Evolutionary conservation across 495 filamentous ascomycete genomes (phyloP), one percentile per base, ranked within the genome.

Genomic region (Penicillium lividum): DNA sequence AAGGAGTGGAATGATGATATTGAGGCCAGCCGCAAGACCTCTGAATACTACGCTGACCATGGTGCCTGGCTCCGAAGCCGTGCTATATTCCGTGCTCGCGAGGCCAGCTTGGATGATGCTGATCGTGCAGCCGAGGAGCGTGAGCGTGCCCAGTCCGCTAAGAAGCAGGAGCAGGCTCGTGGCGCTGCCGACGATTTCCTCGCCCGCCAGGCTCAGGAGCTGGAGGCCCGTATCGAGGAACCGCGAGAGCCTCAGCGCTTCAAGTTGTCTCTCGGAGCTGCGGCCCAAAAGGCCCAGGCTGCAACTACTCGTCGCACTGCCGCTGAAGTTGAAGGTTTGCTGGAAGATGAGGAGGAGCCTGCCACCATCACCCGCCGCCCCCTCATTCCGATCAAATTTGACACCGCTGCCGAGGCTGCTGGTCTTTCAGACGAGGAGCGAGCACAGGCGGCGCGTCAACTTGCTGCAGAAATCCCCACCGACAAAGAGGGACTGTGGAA

Each of bases 181-280:
- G 92, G 88, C 34, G 86, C 93, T 86, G 94, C 94, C 11, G 94
- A 98, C 68, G 88, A 88, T 52, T 97, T 97, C 86, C 84, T 98
- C 27, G 91, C 91, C 53, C 85, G 87, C 48, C 92, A 96, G 70
- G 92, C 91, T 0, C 83, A 91, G 65, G 93, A 97, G 67, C 81
- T 97, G 70, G 88, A 90, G 67, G 56, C 66, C 42, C 77, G 76
- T 27, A 56, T 63, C 28, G 77, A 86, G 60, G 78, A 82, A 33
- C 85, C 87, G 8, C 74, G 79, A 36, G 91, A 93, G 61, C 89
- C 90, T 0, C 87, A 92, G 70, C 89, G 88, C 49, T 96, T 98
- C 84, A 97, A 95, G 75, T 81, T 98, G 33, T 95, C 92, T 1
- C 88, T 98, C 40, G 92, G 92, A 53, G 89, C 91, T 4, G 91